These are phyloP conservation scores for Chytriomyces hyalinus DNA, from an alignment of 192 early-diverging fungal genomes.

Conservation along the genomic window DNA sequence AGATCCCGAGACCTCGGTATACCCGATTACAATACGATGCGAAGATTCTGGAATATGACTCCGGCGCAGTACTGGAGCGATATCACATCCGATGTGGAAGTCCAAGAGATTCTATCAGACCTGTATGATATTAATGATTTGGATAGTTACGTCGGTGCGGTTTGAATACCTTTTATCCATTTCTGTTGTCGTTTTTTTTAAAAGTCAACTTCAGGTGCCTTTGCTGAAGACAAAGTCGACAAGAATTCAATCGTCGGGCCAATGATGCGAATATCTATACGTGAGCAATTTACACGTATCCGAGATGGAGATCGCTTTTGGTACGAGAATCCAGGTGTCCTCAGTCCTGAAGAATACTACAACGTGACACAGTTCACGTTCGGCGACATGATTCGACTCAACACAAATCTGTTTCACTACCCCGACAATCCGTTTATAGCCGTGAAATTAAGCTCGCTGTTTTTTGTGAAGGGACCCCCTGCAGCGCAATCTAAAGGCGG, in stretches of 20 bases:
- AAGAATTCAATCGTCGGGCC: slow-evolving; percentile 39
- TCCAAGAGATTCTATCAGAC: slow-evolving; percentile 21
- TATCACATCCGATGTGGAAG: slow-evolving; percentile 42
- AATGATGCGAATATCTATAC: slow-evolving; percentile 36
- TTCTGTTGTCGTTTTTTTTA: not conserved
- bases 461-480: slow-evolving; percentile 9
- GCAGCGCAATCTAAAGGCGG: not conserved
- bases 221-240: slow-evolving; percentile 44
- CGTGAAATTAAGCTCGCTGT: slow-evolving; percentile 5
- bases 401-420: slow-evolving; percentile 47
- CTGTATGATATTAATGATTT: slow-evolving; percentile 47
- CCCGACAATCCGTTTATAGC: slow-evolving; percentile 47
- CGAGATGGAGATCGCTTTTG: slow-evolving; percentile 57
- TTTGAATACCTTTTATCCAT: slow-evolving; percentile 6
- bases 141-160: slow-evolving; percentile 46
- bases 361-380: slow-evolving; percentile 34
- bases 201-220: slow-evolving; percentile 13
- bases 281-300: slow-evolving; percentile 52
- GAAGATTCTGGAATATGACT: slow-evolving; percentile 28
- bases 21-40: slow-evolving; percentile 37
- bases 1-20: slow-evolving; percentile 46
- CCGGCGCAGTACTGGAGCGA: slow-evolving; percentile 34
- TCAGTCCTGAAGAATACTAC: slow-evolving; percentile 39
- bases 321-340: slow-evolving; percentile 57
- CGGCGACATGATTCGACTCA: slow-evolving; percentile 39